phyloP scores from a whole-genome alignment of 2,329 filamentous ascomycete genomes.

The Blastomyces parvus region DNA sequence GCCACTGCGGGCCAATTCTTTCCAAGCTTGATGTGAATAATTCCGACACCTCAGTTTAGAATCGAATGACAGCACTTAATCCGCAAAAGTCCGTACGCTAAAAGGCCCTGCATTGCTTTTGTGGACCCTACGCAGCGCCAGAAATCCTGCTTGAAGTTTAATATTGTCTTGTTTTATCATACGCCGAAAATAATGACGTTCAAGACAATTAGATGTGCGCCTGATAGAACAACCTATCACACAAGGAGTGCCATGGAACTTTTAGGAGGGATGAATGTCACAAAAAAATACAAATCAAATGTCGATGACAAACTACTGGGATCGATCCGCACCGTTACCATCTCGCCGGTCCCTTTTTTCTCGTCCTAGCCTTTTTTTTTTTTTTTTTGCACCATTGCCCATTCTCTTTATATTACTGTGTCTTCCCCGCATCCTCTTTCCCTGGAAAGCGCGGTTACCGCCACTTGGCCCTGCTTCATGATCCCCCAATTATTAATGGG shows the following conservation, averaged over 20 bases:
- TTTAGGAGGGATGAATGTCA: background rate
- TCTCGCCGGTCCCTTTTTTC: background rate
- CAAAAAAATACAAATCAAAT: background rate
- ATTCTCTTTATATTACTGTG: background rate
- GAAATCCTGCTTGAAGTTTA: background rate
- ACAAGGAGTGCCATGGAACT: background rate
- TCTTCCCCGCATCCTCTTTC: background rate
- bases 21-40: background rate
- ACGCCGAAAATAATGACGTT: background rate
- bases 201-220: background rate
- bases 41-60: background rate
- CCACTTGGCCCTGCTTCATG: background rate
- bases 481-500: background rate
- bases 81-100: constrained; percentile 3
- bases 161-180: background rate
- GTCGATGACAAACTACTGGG: background rate
- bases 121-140: background rate
- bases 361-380: background rate
- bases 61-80: constrained; percentile 3
- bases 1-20: background rate
- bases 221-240: background rate
- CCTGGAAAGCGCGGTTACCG: background rate
- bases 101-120: background rate
- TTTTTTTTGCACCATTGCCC: background rate
- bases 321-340: constrained; percentile 1